A percentile compares a stretch with the other conserved stretches of the same genome.
phyloP scores from a whole-genome alignment of 1,284 basidiomycete species.

The Sanguinoderma infundibulare region DNA sequence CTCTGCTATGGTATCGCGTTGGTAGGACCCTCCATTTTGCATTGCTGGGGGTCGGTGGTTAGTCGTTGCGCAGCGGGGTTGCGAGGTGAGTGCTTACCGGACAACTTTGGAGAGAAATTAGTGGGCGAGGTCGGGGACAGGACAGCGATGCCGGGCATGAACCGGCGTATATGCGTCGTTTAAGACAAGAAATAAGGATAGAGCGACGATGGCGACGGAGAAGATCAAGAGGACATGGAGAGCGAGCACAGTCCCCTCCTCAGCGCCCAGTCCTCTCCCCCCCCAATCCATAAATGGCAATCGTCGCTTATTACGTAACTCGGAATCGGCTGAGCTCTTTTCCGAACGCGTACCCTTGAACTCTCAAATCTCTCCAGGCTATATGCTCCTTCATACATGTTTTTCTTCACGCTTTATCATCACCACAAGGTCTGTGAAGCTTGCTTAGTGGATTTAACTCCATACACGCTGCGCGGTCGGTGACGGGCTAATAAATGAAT shows the following conservation, averaged over 20 bases:
- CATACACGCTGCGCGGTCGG: neutral
- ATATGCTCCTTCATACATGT: neutral
- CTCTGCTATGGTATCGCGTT: constrained; percentile 52
- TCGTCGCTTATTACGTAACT: neutral
- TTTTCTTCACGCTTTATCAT: neutral
- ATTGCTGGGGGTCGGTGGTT: constrained; percentile 28
- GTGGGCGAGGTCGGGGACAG: constrained; percentile 33
- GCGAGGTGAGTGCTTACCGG: constrained; percentile 28
- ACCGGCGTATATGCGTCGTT: constrained; percentile 13
- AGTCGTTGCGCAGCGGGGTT: constrained; percentile 8
- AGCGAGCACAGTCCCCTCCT: neutral
- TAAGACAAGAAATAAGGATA: constrained; percentile 29
- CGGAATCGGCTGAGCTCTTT: too few relatives aligned
- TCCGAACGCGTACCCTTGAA: too few relatives aligned
- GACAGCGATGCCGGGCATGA: constrained; percentile 42
- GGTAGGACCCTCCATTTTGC: constrained; percentile 38
- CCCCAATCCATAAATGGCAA: neutral
- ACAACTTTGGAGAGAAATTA: constrained; percentile 28
- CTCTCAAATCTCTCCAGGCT: neutral
- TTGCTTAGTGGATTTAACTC: neutral
- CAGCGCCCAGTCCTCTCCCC: constrained; percentile 1
- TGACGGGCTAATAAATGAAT: neutral
- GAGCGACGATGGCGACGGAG: constrained; percentile 17
- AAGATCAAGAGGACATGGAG: constrained; percentile 14
- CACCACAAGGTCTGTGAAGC: neutral